Evolutionary conservation across 768 basidiomycete genomes (phyloP).

Genomic region (Collybia nuda): DNA sequence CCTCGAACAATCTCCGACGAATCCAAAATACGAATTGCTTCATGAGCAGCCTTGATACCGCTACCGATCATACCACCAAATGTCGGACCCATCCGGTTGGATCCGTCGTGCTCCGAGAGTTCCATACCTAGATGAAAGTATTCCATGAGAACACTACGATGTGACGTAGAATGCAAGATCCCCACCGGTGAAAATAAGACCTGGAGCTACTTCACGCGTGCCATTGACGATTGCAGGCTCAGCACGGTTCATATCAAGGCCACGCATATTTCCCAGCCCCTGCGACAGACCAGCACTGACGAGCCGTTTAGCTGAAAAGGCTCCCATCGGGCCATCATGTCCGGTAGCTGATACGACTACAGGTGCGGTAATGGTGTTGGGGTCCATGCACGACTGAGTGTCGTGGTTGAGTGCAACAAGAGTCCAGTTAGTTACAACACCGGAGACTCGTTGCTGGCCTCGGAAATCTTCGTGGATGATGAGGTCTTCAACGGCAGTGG

Average conservation of each 20-base stretch:
- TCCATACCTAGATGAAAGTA: conserved; percentile 63
- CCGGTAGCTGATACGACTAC: conserved; percentile 72
- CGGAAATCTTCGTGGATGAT: conserved; percentile 64
- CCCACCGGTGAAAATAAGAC: conserved; percentile 71
- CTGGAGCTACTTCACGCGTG: conserved; percentile 75
- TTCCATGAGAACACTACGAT: conserved; percentile 1
- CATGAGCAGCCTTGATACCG: conserved; percentile 70
- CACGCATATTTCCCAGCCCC: conserved; percentile 78
- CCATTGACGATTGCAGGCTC: conserved; percentile 79
- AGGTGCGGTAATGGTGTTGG: conserved; percentile 80
- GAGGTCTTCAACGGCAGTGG: conserved; percentile 80
- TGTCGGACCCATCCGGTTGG: conserved; percentile 76
- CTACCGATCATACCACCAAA: conserved; percentile 82
- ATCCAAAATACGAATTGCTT: conserved; percentile 56
- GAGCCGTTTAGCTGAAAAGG: conserved; percentile 77
- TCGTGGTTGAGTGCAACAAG: conserved; percentile 62
- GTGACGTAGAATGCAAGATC: conserved; percentile 8
- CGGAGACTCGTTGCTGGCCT: conserved; percentile 47
- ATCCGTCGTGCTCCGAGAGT: conserved; percentile 77
- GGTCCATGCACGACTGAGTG: conserved; percentile 78
- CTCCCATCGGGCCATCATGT: conserved; percentile 80
- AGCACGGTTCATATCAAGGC: conserved; percentile 80
- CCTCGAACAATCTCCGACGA: conserved; percentile 50
- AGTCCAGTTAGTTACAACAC: conserved; percentile 56
- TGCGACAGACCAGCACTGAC: conserved; percentile 74